phyloP scores from a whole-genome alignment of 805 yeast species.

The Limtongia smithiae region DNA sequence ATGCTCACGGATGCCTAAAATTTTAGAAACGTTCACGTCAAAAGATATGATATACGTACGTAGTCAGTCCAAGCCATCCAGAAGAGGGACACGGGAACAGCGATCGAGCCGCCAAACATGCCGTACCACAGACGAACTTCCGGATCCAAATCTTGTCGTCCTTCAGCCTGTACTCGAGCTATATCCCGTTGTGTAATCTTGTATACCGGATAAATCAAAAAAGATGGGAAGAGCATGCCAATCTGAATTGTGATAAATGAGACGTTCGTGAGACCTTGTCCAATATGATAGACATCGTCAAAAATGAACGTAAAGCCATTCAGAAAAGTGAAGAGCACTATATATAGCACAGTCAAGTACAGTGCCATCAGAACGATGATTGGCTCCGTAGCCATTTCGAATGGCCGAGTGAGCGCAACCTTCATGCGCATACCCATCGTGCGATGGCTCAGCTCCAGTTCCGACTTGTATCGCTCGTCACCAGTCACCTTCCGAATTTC shows the following conservation, averaged over 20 bases:
- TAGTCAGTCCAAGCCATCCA: conserved; percentile 54
- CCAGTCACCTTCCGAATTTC: conserved; percentile 50
- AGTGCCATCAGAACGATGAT: conserved; percentile 53
- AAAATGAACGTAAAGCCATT: conserved; percentile 59
- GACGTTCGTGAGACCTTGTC: conserved; percentile 21
- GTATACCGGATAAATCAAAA: conserved; percentile 18
- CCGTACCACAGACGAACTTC: conserved; percentile 49
- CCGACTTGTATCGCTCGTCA: conserved; percentile 42
- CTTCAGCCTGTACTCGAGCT: conserved; percentile 9
- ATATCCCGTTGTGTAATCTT: conserved; percentile 10
- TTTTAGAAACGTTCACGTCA: no score
- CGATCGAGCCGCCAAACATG: conserved; percentile 50
- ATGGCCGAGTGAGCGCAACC: conserved; percentile 52
- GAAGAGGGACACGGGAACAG: conserved; percentile 48
- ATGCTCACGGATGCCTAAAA: conserved; percentile 15
- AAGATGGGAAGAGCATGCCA: conserved; percentile 15
- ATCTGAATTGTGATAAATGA: conserved; percentile 14
- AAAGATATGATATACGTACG: no score
- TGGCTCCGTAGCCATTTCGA: conserved; percentile 51
- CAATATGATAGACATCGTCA: conserved; percentile 46
- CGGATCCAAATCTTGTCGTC: conserved; percentile 37
- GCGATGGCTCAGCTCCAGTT: conserved; percentile 41
- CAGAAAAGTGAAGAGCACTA: conserved; percentile 57
- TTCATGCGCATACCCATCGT: conserved; percentile 42
- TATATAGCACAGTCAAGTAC: conserved; percentile 55